A percentile compares a stretch with the other conserved stretches of the same genome.
phyloP scores from a whole-genome alignment of 345 rosid species.

The Eucalyptus decipiens region DNA sequence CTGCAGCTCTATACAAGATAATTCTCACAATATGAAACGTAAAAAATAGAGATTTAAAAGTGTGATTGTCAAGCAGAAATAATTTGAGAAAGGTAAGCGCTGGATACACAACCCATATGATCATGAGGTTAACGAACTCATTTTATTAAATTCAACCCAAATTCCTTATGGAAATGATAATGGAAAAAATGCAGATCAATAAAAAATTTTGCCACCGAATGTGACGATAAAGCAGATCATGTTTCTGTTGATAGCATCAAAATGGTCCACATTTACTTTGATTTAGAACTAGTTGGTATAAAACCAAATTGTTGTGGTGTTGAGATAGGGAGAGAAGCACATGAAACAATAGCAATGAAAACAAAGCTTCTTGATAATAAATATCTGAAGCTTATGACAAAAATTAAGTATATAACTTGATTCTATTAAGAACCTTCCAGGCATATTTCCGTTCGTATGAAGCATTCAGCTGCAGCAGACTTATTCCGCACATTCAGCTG shows the following conservation, averaged over 20 bases:
- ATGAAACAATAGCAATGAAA: background rate
- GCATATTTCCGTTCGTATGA: slow-evolving; percentile 79
- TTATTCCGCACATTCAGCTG: slow-evolving; percentile 93
- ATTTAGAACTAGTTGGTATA: background rate
- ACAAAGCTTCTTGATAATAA: background rate
- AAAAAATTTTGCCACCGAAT: background rate
- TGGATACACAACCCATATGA: background rate
- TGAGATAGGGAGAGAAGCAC: background rate
- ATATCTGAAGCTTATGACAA: background rate
- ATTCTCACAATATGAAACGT: background rate
- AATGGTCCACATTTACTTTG: background rate
- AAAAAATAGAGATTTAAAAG: background rate
- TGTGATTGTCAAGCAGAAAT: background rate
- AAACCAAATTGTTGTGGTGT: background rate
- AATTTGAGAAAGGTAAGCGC: background rate
- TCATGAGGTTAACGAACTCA: background rate
- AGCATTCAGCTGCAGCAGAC: slow-evolving; percentile 94
- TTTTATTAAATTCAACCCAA: background rate
- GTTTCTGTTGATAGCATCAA: background rate
- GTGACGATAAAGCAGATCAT: background rate
- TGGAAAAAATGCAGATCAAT: background rate
- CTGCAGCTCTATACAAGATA: background rate
- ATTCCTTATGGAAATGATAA: background rate
- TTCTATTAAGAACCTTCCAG: slow-evolving; percentile 51
- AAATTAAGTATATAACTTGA: background rate